Percentiles rank a stretch among this genome's conserved stretches.
phyloP scores from a whole-genome alignment of 164 flowering plant genomes.

The Aristolochia contorta region DNA sequence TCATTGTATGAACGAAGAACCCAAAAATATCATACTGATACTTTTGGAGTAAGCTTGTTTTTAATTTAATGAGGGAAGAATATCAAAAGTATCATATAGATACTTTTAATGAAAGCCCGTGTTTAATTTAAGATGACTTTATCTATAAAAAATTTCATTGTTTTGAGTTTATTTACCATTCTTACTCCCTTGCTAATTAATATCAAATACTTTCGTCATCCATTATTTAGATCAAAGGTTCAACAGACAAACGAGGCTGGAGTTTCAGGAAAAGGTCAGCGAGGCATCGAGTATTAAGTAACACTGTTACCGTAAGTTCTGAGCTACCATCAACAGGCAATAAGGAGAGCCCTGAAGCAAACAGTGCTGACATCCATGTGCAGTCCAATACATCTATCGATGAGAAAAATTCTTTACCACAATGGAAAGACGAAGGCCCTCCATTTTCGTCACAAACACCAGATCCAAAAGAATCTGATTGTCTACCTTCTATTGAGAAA shows the following conservation, averaged over 20 bases:
- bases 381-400: slow-evolving; percentile 23
- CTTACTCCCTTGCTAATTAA: not conserved
- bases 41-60: too few species aligned
- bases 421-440: slow-evolving; percentile 34
- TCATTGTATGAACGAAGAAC: too few species aligned
- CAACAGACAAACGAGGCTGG: slow-evolving; percentile 75
- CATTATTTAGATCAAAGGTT: slow-evolving; percentile 37
- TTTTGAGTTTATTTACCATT: not conserved
- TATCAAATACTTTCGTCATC: not conserved
- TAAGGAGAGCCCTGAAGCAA: slow-evolving; percentile 45
- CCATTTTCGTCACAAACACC: slow-evolving; percentile 11
- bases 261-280: slow-evolving; percentile 86
- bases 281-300: slow-evolving; percentile 70
- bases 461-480: slow-evolving; percentile 23
- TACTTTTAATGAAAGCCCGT: too few species aligned
- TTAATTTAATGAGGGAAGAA: too few species aligned
- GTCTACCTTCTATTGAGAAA: slow-evolving; percentile 9
- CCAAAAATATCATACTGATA: too few species aligned
- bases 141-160: too few species aligned
- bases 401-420: slow-evolving; percentile 37
- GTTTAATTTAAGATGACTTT: too few species aligned
- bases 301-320: slow-evolving; percentile 42
- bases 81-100: too few species aligned
- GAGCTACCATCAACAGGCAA: slow-evolving; percentile 38
- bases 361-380: slow-evolving; percentile 18